These are phyloP conservation scores for Chalciporus piperatus DNA, from an alignment of 768 basidiomycete species.

Conservation along the genomic window DNA sequence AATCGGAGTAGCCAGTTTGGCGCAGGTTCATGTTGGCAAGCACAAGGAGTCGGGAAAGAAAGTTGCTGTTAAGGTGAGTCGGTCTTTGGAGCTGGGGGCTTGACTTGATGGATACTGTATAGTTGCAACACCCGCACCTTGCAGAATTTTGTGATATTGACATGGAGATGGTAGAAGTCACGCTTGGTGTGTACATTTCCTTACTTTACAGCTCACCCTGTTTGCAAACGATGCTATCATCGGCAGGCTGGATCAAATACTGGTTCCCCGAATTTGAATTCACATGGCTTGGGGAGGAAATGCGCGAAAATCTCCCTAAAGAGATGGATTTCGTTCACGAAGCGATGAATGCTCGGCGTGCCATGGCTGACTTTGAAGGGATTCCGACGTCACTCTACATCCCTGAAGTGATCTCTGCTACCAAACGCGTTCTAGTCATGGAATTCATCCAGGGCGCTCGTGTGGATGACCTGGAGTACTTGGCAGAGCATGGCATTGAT, in stretches of 20 bases:
- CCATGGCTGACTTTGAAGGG: conserved; percentile 64
- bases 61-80: conserved; percentile 81
- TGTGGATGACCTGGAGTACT: conserved; percentile 83
- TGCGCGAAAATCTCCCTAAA: conserved; percentile 86
- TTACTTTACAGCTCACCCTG: not conserved
- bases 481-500: conserved; percentile 81
- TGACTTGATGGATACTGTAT: conserved; percentile 6
- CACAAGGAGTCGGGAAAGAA: conserved; percentile 66
- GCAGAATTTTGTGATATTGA: conserved; percentile 92
- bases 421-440: conserved; percentile 88
- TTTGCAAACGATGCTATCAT: not conserved
- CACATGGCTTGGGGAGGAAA: conserved; percentile 91
- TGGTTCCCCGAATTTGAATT: conserved; percentile 97
- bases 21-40: conserved; percentile 88
- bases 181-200: conserved; percentile 47
- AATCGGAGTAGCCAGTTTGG: conserved; percentile 93
- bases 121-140: conserved; percentile 91
- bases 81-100: not conserved
- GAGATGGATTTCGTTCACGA: conserved; percentile 96
- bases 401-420: conserved; percentile 75
- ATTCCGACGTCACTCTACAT: conserved; percentile 83
- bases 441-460: conserved; percentile 89
- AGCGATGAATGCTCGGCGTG: conserved; percentile 77
- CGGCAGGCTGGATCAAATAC: conserved; percentile 75
- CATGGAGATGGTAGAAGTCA: conserved; percentile 78